Conservation (phyloP, 2,329 filamentous ascomycete species). For the Fusarium buharicum region DNA sequence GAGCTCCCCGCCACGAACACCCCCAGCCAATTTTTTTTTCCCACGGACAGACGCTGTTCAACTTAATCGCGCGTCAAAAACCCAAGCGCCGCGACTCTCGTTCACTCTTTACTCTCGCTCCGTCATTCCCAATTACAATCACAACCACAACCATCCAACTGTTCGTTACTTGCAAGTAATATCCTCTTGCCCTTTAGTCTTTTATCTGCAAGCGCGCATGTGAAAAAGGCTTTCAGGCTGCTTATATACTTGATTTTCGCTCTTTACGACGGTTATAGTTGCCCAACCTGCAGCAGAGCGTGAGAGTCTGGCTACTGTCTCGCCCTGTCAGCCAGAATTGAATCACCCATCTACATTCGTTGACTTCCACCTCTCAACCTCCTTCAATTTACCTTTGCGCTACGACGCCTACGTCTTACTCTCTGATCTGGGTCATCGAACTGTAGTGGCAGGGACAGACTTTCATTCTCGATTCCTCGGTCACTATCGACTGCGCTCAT, state of each 20-base stretch:
- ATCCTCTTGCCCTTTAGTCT: constrained; percentile 7
- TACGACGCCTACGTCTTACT: constrained; percentile 10
- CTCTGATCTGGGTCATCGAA: constrained; percentile 8
- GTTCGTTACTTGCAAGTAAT: constrained; percentile 8
- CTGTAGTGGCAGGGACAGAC: constrained; percentile 9
- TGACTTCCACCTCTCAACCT: constrained; percentile 5
- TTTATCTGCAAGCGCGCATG: constrained; percentile 22
- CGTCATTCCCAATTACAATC: constrained; percentile 34
- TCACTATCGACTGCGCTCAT: constrained; percentile 10
- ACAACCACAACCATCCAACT: constrained; percentile 23
- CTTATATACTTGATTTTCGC: constrained; percentile 7
- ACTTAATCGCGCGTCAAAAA: constrained; percentile 49
- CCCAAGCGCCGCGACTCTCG: constrained; percentile 46
- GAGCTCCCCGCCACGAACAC: constrained; percentile 45
- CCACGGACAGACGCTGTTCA: constrained; percentile 44
- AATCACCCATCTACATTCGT: constrained; percentile 15
- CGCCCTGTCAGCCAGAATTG: constrained; percentile 7
- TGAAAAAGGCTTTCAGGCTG: constrained; percentile 25
- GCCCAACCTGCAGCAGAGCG: background rate
- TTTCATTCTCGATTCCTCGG: constrained; percentile 12
- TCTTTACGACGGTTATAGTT: constrained; percentile 17
- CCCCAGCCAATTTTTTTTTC: constrained; percentile 38
- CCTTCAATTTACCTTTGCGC: constrained; percentile 2
- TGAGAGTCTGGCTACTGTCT: constrained; percentile 42
- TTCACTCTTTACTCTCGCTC: constrained; percentile 5